Evolutionary conservation across 257 asterid genomes (phyloP).

Genomic region (Solanum chiquidenum): DNA sequence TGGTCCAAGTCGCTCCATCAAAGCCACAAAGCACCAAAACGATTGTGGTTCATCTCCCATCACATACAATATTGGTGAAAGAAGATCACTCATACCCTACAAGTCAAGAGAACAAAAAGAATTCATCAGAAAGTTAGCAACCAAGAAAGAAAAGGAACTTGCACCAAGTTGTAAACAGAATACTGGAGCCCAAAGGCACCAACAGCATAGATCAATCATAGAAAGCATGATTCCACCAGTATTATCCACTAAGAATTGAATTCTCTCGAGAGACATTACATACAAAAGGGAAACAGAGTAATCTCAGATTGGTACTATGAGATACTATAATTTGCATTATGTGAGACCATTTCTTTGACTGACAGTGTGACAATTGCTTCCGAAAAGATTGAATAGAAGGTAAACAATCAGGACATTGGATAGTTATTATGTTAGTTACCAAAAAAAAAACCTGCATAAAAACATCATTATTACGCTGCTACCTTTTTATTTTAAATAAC

Average conservation of each 20-base stretch:
- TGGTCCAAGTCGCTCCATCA: constrained; percentile 97
- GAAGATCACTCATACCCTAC: constrained; percentile 99
- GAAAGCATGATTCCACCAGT: not conserved
- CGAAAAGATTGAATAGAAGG: not conserved
- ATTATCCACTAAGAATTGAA: not conserved
- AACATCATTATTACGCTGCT: not conserved
- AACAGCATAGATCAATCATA: not conserved
- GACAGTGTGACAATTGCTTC: not conserved
- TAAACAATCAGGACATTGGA: not conserved
- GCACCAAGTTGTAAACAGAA: not conserved
- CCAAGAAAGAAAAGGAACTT: not conserved
- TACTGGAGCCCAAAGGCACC: not conserved
- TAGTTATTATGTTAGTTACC: not conserved
- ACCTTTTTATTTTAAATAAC: not conserved
- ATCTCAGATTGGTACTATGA: not conserved
- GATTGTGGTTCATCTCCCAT: constrained; percentile 88
- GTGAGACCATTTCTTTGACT: not conserved
- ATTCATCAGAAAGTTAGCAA: constrained; percentile 1
- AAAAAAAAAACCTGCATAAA: not conserved
- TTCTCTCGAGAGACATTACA: not conserved
- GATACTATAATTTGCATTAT: not conserved
- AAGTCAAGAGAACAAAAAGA: constrained; percentile 7
- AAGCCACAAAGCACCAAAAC: constrained; percentile 89
- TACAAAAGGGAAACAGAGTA: not conserved
- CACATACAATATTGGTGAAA: constrained; percentile 84